Conservation (phyloP, 768 basidiomycete genomes). For the Tylopilus vinaceipallidus region DNA sequence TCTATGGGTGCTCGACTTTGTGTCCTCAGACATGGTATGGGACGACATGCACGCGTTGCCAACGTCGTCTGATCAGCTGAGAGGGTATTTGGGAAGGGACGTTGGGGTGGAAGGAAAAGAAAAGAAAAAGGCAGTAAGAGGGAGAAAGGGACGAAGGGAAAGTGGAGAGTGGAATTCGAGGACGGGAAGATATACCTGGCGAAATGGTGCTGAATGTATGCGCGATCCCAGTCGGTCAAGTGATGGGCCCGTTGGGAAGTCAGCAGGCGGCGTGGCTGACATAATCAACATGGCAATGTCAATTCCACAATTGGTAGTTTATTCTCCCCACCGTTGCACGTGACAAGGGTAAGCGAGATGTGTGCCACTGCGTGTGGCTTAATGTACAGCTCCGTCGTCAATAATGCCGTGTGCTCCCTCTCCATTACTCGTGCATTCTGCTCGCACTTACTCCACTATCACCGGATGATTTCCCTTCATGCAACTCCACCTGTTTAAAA, state of each 20-base stretch:
- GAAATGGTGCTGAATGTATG: slow-evolving; percentile 27
- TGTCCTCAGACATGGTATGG: slow-evolving; percentile 60
- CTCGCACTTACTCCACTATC: slow-evolving; percentile 16
- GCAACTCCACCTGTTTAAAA: slow-evolving; percentile 31
- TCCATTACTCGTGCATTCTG: slow-evolving; percentile 25
- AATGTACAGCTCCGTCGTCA: background rate
- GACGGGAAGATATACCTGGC: slow-evolving; percentile 16
- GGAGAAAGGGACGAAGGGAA: background rate
- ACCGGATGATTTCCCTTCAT: slow-evolving; percentile 21
- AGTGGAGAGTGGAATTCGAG: background rate
- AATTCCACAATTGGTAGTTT: slow-evolving; percentile 2
- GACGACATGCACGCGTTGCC: slow-evolving; percentile 32
- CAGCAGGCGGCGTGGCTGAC: slow-evolving; percentile 28
- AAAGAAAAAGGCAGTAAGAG: background rate
- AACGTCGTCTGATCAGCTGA: slow-evolving; percentile 24
- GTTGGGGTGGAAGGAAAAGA: background rate
- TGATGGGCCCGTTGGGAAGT: slow-evolving; percentile 28
- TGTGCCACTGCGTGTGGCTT: background rate
- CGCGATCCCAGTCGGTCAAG: slow-evolving; percentile 23
- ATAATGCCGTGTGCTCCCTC: slow-evolving; percentile 1
- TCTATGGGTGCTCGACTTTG: slow-evolving; percentile 37
- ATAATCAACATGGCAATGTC: slow-evolving; percentile 29
- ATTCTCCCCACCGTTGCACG: slow-evolving; percentile 6
- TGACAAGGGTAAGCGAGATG: slow-evolving; percentile 7
- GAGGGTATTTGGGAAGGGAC: slow-evolving; percentile 2